Percentiles rank a stretch among this genome's conserved stretches.
These are phyloP conservation scores for Globisporangium cylindrosporum DNA, from an alignment of 352 stramenopile species.

Conservation along the genomic window DNA sequence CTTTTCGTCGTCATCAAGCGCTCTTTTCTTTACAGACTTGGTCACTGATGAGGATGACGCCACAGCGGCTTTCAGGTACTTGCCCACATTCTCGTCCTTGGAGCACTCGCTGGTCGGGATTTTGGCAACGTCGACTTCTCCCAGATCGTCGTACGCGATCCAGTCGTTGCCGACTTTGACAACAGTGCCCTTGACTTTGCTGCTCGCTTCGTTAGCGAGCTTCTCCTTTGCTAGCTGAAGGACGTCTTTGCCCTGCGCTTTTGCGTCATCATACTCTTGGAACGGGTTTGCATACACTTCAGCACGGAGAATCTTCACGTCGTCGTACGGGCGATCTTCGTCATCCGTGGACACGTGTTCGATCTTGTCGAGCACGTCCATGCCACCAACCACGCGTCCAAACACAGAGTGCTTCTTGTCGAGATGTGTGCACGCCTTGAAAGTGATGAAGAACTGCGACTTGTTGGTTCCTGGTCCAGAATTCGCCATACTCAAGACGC, in stretches of 20 bases:
- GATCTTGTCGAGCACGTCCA: constrained; percentile 81
- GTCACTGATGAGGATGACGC: background rate
- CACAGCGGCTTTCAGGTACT: constrained; percentile 49
- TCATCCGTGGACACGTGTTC: constrained; percentile 70
- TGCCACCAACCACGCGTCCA: constrained; percentile 91
- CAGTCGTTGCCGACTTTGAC: constrained; percentile 78
- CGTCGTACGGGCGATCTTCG: constrained; percentile 80
- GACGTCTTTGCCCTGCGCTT: constrained; percentile 52
- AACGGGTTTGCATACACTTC: constrained; percentile 91
- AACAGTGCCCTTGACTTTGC: constrained; percentile 61
- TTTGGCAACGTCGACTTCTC: constrained; percentile 47
- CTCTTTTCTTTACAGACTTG: constrained; percentile 24
- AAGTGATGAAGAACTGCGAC: constrained; percentile 99
- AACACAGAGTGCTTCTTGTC: constrained; percentile 99
- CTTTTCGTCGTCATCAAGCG: constrained; percentile 16
- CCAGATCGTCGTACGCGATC: constrained; percentile 75
- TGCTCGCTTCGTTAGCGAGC: constrained; percentile 40
- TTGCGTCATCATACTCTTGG: constrained; percentile 74
- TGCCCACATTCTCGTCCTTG: constrained; percentile 59
- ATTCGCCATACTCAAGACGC: constrained; percentile 97
- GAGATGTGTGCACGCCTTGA: constrained; percentile 93
- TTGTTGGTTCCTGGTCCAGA: constrained; percentile 94
- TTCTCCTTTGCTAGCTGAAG: constrained; percentile 54
- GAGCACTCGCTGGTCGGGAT: constrained; percentile 39
- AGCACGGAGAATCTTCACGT: constrained; percentile 75